Conservation (phyloP, 306 rosid genomes). For the Erythrophleum fordii region DNA sequence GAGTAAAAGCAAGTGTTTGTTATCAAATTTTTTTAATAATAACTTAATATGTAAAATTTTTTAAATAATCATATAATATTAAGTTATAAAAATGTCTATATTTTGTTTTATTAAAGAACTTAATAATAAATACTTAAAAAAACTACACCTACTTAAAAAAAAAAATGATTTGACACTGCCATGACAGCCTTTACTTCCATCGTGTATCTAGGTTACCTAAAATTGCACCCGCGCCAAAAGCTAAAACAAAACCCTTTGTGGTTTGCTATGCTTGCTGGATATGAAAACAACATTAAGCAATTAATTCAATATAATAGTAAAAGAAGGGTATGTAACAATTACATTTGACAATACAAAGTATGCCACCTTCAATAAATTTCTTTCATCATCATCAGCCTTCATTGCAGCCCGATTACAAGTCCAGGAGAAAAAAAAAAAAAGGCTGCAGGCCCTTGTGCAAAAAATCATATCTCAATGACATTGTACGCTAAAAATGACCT, state of each 20-base stretch:
- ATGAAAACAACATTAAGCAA: slow-evolving; percentile 2
- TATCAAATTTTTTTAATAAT: too few species aligned
- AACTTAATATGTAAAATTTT: too few species aligned
- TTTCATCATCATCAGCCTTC: slow-evolving; percentile 27
- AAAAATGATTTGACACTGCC: neutral
- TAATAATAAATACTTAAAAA: too few species aligned
- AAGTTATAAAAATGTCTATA: too few species aligned
- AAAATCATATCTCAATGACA: slow-evolving; percentile 12
- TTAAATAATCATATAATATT: too few species aligned
- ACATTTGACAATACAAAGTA: neutral
- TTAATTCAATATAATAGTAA: slow-evolving; percentile 10
- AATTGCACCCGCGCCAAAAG: neutral
- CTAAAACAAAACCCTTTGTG: neutral
- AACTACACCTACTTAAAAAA: too few species aligned
- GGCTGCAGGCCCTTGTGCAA: slow-evolving; percentile 17
- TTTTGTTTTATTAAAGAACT: too few species aligned
- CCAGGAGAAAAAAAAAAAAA: slow-evolving; percentile 31
- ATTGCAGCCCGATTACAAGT: slow-evolving; percentile 22
- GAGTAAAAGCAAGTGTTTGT: too few species aligned
- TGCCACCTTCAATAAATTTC: slow-evolving; percentile 20
- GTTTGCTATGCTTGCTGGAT: neutral
- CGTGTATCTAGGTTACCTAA: neutral
- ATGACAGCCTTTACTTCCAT: slow-evolving; percentile 3
- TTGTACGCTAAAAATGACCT: slow-evolving; percentile 15
- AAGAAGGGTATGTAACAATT: neutral